Base-by-base conservation (phyloP, 2,329 filamentous ascomycete genomes). In the Fonsecaea monophora region DNA sequence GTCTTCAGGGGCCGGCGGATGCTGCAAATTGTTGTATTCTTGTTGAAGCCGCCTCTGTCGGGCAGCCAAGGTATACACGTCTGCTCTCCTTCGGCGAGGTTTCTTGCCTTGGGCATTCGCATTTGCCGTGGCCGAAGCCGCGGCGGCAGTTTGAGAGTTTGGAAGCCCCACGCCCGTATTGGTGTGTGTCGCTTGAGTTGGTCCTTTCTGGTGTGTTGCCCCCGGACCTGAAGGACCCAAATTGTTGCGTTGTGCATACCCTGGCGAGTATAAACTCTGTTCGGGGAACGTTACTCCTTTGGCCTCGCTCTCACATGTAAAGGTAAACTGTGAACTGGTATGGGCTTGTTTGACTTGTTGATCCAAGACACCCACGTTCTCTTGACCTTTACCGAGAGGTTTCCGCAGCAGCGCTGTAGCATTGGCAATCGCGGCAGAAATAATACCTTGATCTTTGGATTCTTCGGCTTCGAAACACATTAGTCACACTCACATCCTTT, bases 241-340 rank as follows among this genome's bases (percentile, higher is more conserved):
- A 60, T 70, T 67, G 48, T 62, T 69, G 21, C 71, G 65, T 50
- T 71, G 69, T 13, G 62, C 62, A 60, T 74, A 74, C 12, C 71
- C 72, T 1, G 72, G 71, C 15, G 69, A 72, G 75, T 81, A 77
- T 57, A 77, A 70, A 70, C 81, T 82, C 67, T 84, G 82, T 74
- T 89, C 87, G 53, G 91, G 91, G 89, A 91, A 92, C 60, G 89
- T 88, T 77, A 92, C 86, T 64, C 90, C 88, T 66, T 90, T 92
- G 42, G 93, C 92, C 76, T 95, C 92, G 1, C 94, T 94, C 74
- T 96, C 92, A 78, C 93, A 97, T 12, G 92, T 96, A 76, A 99
- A 99, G 9, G 95, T 99, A 77, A 99, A 99, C 73, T 97, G 92
- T 0, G 91, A 90, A 64, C 93, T 92, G 5, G 90, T 87, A 4